Evolutionary conservation across 140 eudicot genomes (phyloP).

Genomic region (Ambrosia hybrid): DNA sequence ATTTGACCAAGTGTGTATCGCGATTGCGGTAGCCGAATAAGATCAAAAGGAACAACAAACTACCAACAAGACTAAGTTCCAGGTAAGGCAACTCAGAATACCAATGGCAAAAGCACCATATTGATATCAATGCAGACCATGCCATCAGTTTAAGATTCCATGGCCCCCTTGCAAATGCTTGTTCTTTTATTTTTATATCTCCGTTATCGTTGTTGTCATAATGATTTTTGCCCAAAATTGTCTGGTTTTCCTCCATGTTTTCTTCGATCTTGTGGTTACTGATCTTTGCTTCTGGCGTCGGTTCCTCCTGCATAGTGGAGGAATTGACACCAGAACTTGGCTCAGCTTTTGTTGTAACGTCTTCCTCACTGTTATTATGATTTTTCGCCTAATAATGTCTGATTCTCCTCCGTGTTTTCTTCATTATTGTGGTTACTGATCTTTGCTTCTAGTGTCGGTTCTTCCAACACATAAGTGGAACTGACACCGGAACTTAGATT

Average conservation of each 20-base stretch:
- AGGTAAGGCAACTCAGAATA: constrained; percentile 35
- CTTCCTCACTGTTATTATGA: background rate
- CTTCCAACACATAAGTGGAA: background rate
- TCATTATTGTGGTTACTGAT: constrained; percentile 19
- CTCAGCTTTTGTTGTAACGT: background rate
- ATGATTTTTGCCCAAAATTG: background rate
- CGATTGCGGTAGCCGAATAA: constrained; percentile 18
- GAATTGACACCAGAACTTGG: too few species aligned
- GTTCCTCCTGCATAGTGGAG: constrained; percentile 4
- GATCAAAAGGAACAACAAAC: constrained; percentile 26
- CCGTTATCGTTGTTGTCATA: background rate
- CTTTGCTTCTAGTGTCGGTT: constrained; percentile 23
- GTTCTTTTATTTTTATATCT: background rate
- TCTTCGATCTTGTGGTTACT: constrained; percentile 23
- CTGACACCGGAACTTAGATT: background rate
- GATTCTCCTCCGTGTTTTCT: constrained; percentile 26
- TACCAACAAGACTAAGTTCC: constrained; percentile 34
- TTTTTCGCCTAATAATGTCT: background rate
- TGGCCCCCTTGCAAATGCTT: constrained; percentile 3
- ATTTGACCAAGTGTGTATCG: constrained; percentile 11
- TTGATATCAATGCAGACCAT: constrained; percentile 29
- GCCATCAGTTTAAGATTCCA: constrained; percentile 23
- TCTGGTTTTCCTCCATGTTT: constrained; percentile 22
- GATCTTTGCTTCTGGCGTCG: constrained; percentile 22
- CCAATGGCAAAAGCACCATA: constrained; percentile 46